Evolutionary conservation across 805 yeast genomes (phyloP).

Genomic region (Hanseniaspora taiwanica): DNA sequence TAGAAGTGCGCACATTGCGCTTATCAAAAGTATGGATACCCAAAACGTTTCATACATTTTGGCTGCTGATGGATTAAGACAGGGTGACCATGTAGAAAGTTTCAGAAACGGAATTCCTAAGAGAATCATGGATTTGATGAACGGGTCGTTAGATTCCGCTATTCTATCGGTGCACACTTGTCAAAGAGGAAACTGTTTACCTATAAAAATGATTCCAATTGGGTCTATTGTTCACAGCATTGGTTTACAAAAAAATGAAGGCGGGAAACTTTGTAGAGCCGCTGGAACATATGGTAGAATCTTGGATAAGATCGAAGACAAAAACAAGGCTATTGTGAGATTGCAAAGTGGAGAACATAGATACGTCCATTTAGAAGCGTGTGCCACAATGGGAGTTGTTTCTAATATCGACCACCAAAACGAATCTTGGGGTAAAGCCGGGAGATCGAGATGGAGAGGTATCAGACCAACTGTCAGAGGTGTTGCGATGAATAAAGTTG

Average conservation of each 20-base stretch:
- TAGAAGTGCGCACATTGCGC: conserved; percentile 86
- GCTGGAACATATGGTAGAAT: conserved; percentile 93
- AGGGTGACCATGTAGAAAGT: conserved; percentile 82
- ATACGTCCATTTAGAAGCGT: conserved; percentile 69
- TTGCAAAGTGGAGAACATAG: conserved; percentile 90
- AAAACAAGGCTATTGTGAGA: conserved; percentile 60
- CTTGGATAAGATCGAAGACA: conserved; percentile 61
- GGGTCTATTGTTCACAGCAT: conserved; percentile 84
- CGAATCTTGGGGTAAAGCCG: conserved; percentile 88
- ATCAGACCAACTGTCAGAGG: conserved; percentile 94
- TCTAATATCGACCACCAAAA: conserved; percentile 90
- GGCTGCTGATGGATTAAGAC: conserved; percentile 86
- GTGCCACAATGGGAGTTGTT: conserved; percentile 88
- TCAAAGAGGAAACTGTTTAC: conserved; percentile 90
- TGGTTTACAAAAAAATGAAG: conserved; percentile 63
- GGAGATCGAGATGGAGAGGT: conserved; percentile 84
- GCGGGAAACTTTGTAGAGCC: conserved; percentile 79
- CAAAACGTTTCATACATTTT: conserved; percentile 63
- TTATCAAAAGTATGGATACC: conserved; percentile 51
- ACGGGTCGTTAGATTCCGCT: conserved; percentile 52
- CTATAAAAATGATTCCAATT: conserved; percentile 83
- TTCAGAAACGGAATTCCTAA: conserved; percentile 78
- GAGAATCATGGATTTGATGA: conserved; percentile 52
- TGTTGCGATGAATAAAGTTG: conserved; percentile 93
- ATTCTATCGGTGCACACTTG: conserved; percentile 74